Base-by-base conservation (phyloP, 2,329 filamentous ascomycete species). In the Pseudogymnoascus sp. region DNA sequence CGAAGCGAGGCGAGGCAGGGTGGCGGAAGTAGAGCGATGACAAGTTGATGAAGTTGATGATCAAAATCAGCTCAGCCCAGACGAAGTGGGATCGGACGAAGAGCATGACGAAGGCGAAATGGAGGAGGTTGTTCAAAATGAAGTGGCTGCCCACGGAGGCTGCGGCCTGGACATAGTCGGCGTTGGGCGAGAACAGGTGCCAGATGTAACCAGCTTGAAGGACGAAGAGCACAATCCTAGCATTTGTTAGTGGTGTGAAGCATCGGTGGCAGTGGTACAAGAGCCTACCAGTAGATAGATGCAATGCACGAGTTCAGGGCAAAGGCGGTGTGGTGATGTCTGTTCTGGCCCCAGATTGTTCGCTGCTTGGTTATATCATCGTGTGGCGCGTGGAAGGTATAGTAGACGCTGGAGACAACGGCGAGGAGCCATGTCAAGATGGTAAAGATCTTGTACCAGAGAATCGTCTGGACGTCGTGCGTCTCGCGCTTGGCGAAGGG, bases 41-140 rank as follows among this genome's bases (percentile, higher is more conserved):
- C 61, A 96, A 82, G 75, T 96, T 96, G 79, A 91, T 79, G 74
- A 95, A 90, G 79, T 96, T 95, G 78, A 90, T 74, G 66, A 92
- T 77, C 65, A 96, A 78, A 60, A 96, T 81, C 59, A 96, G 65
- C 78, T 93, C 89, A 8, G 90, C 86, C 76, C 87, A 85, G 79
- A 84, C 82, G 78, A 93, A 95, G 75, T 89, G 83, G 59, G 81
- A 84, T 69, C 88, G 85, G 61, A 90, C 88, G 79, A 93, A 96
- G 66, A 96, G 84, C 79, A 93, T 86, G 70, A 96, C 84, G 75
- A 92, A 96, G 69, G 84, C 85, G 68, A 93, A 89, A 75, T 91
- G 85, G 65, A 96, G 82, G 43, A 96, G 78, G 76, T 96, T 96
- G 81, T 91, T 89, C 70, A 89, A 73, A 74, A 96, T 91, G 76